Evolutionary conservation across 441 rosid species (phyloP).

Genomic region (Theobroma grandiflorum): DNA sequence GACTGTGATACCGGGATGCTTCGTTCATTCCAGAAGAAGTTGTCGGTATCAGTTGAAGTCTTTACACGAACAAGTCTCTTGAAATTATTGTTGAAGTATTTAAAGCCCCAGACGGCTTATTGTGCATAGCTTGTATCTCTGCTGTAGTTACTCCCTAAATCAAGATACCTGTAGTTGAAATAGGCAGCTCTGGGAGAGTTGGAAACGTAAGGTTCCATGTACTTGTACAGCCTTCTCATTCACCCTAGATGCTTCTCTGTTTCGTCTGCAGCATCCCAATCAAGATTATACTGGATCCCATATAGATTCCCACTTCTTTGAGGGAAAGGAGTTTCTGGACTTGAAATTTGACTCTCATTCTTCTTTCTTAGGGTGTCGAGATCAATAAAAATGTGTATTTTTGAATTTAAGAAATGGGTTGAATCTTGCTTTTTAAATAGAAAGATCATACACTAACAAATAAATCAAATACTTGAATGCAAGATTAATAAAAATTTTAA

Average conservation of each 20-base stretch:
- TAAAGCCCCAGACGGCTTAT: slow-evolving; percentile 48
- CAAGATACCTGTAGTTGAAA: slow-evolving; percentile 66
- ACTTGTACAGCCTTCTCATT: slow-evolving; percentile 46
- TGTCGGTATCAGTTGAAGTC: slow-evolving; percentile 56
- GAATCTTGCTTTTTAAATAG: too few relatives aligned
- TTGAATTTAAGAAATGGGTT: too few relatives aligned
- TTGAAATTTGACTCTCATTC: slow-evolving; percentile 45
- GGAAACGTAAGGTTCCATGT: slow-evolving; percentile 53
- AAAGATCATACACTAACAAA: too few relatives aligned
- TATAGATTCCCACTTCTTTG: slow-evolving; percentile 56
- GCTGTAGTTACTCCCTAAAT: slow-evolving; percentile 32
- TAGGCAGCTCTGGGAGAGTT: slow-evolving; percentile 60
- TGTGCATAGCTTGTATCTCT: slow-evolving; percentile 26
- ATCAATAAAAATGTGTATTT: too few relatives aligned
- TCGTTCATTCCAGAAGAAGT: slow-evolving; percentile 63
- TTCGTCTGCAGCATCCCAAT: slow-evolving; percentile 40
- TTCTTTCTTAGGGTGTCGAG: slow-evolving; percentile 73
- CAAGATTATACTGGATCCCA: slow-evolving; percentile 61
- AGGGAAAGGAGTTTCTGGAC: slow-evolving; percentile 59
- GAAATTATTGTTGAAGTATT: slow-evolving; percentile 59
- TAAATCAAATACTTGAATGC: too few relatives aligned
- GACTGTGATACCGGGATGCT: slow-evolving; percentile 38
- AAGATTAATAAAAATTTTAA: too few relatives aligned
- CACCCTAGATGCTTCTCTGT: slow-evolving; percentile 38
- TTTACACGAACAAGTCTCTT: slow-evolving; percentile 55